phyloP scores from a whole-genome alignment of 2,329 filamentous ascomycete species.

The Trichoderma sp. region DNA sequence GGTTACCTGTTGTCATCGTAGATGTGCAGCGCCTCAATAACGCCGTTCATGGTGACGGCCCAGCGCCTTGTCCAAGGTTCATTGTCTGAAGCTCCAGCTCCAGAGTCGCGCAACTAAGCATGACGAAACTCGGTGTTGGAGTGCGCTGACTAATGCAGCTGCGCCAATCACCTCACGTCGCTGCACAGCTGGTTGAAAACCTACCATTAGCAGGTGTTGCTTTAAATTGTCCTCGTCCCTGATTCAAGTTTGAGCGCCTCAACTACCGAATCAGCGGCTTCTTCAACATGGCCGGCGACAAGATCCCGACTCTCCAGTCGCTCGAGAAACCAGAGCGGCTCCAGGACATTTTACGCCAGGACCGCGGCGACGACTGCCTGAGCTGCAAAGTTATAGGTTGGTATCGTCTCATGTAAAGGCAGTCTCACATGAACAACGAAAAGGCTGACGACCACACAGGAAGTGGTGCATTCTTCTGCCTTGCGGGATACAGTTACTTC shows the following conservation, averaged over 20 bases:
- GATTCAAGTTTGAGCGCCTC: slow-evolving; percentile 5
- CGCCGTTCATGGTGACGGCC: slow-evolving; percentile 66
- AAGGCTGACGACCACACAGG: slow-evolving; percentile 44
- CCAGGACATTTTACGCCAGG: slow-evolving; percentile 54
- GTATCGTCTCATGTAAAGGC: slow-evolving; percentile 26
- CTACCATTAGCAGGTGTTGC: background rate
- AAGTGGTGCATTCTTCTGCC: slow-evolving; percentile 69
- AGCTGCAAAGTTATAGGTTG: slow-evolving; percentile 69
- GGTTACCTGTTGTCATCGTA: slow-evolving; percentile 90
- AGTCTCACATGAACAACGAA: background rate
- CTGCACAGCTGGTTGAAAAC: slow-evolving; percentile 2
- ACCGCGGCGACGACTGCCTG: slow-evolving; percentile 63
- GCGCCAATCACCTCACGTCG: background rate
- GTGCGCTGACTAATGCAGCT: slow-evolving; percentile 9
- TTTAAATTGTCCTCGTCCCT: background rate
- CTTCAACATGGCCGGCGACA: slow-evolving; percentile 36
- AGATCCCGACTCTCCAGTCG: slow-evolving; percentile 48
- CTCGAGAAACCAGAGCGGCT: slow-evolving; percentile 61
- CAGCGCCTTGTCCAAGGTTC: slow-evolving; percentile 25
- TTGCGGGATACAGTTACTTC: slow-evolving; percentile 74
- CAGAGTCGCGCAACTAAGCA: slow-evolving; percentile 21
- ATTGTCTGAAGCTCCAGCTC: slow-evolving; percentile 10
- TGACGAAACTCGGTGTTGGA: slow-evolving; percentile 31
- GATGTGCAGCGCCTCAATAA: slow-evolving; percentile 93
- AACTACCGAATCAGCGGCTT: slow-evolving; percentile 5